Evolutionary conservation across 305 asterid genomes (phyloP).

Genomic region (Fraxinus xanthoxyloides): DNA sequence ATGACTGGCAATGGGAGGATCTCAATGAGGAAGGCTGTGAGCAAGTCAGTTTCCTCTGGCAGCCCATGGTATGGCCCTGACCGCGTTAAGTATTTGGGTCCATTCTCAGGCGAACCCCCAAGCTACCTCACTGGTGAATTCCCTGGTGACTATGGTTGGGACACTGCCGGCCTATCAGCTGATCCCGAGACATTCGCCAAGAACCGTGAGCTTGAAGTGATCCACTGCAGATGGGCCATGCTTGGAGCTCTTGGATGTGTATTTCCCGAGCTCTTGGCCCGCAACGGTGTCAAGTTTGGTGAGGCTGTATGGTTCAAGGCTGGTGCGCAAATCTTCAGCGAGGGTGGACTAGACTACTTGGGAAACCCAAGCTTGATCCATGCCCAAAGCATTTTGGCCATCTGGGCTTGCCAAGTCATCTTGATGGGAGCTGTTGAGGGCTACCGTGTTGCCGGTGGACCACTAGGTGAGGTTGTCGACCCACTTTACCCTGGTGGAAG

Average conservation of each 20-base stretch:
- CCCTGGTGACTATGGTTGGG: conserved; percentile 10
- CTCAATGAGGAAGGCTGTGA: not conserved
- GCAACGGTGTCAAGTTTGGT: not conserved
- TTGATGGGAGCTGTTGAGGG: too few relatives aligned
- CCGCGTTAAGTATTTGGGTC: not conserved
- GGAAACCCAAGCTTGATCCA: too few relatives aligned
- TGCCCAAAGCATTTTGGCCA: too few relatives aligned
- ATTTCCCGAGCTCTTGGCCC: conserved; percentile 11
- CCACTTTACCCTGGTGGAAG: too few relatives aligned
- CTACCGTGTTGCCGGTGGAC: too few relatives aligned
- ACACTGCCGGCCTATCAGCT: not conserved
- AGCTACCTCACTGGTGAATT: conserved; percentile 10
- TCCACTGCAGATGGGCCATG: not conserved
- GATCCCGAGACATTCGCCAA: conserved; percentile 6
- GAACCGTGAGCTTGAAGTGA: conserved; percentile 16
- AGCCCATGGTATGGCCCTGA: not conserved
- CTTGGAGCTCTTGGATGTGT: conserved; percentile 14
- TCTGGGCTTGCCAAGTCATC: too few relatives aligned
- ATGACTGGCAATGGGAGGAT: conserved; percentile 22
- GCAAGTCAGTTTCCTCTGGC: not conserved
- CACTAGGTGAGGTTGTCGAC: too few relatives aligned
- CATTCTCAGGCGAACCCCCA: conserved; percentile 10
- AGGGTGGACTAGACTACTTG: too few relatives aligned
- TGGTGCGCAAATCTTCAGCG: not conserved
- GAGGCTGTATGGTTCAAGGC: conserved; percentile 7